These are phyloP conservation scores for Ophiostoma montium DNA, from an alignment of 2,329 filamentous ascomycete genomes.

Conservation along the genomic window DNA sequence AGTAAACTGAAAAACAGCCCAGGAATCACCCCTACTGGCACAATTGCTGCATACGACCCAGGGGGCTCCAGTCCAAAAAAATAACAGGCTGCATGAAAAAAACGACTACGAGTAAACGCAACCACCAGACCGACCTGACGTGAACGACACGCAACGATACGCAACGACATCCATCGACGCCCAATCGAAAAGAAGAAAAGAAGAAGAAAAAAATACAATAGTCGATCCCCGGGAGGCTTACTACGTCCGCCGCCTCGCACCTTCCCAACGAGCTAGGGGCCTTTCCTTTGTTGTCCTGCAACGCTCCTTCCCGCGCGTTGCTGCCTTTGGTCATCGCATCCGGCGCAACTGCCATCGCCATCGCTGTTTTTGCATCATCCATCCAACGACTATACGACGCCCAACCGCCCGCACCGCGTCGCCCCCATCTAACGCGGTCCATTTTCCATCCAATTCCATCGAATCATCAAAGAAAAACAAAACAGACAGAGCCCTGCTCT, in stretches of 20 bases:
- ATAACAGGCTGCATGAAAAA: conserved; percentile 8
- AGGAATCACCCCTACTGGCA: conserved; percentile 1
- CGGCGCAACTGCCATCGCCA: conserved; percentile 2
- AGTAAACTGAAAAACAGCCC: conserved; percentile 8
- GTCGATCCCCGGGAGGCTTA: not conserved
- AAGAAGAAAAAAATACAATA: not conserved
- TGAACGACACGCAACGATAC: not conserved
- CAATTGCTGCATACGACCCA: too few species aligned
- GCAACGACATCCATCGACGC: conserved; percentile 9
- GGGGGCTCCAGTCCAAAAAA: not conserved
- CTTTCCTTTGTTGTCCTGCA: conserved; percentile 6
- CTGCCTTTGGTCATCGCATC: not conserved
- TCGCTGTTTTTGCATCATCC: not conserved
- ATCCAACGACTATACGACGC: not conserved
- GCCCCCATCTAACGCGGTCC: not conserved
- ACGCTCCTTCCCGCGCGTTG: conserved; percentile 3
- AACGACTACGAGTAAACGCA: not conserved
- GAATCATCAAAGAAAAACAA: not conserved
- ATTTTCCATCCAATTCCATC: not conserved
- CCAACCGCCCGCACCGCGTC: not conserved
- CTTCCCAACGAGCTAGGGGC: not conserved
- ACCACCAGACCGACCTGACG: not conserved
- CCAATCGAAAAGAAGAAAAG: conserved; percentile 1
- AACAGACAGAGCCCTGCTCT: not conserved
- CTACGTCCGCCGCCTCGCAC: not conserved